phyloP scores from a whole-genome alignment of 2,329 filamentous ascomycete species.

The Aspergillus ustus region DNA sequence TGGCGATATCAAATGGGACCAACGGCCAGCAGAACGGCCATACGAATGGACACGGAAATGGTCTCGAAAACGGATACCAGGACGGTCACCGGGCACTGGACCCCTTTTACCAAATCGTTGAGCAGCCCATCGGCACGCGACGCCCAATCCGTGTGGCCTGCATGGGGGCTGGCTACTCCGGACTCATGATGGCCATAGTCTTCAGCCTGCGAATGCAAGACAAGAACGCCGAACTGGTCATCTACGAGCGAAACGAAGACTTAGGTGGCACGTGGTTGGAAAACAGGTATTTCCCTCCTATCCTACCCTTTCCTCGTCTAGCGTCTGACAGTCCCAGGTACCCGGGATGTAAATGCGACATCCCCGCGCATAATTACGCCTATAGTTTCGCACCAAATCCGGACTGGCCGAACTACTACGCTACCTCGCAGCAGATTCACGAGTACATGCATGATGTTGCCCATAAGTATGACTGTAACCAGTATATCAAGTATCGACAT shows the following conservation, averaged over 20 bases:
- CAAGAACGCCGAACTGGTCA: constrained; percentile 27
- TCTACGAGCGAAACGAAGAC: constrained; percentile 36
- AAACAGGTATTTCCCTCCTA: constrained; percentile 31
- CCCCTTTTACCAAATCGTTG: constrained; percentile 7
- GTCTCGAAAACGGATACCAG: too few species aligned
- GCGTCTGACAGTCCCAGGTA: background rate
- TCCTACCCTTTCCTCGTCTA: background rate
- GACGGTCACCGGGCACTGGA: background rate
- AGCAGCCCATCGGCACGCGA: constrained; percentile 17
- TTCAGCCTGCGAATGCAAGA: constrained; percentile 14
- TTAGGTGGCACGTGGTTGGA: constrained; percentile 40
- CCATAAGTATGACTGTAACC: constrained; percentile 44
- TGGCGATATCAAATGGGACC: background rate
- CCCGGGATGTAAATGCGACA: constrained; percentile 42
- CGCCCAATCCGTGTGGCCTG: constrained; percentile 20
- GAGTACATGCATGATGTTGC: constrained; percentile 48
- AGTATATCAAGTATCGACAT: constrained; percentile 41
- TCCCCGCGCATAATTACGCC: constrained; percentile 37
- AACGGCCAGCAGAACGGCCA: background rate
- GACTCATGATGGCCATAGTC: constrained; percentile 33
- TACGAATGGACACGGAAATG: too few species aligned
- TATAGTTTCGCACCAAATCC: constrained; percentile 50
- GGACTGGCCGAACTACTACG: constrained; percentile 48
- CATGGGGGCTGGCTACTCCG: constrained; percentile 24
- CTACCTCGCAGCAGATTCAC: constrained; percentile 46